phyloP scores from a whole-genome alignment of 2,329 filamentous ascomycete genomes.

The Nemania sp. region DNA sequence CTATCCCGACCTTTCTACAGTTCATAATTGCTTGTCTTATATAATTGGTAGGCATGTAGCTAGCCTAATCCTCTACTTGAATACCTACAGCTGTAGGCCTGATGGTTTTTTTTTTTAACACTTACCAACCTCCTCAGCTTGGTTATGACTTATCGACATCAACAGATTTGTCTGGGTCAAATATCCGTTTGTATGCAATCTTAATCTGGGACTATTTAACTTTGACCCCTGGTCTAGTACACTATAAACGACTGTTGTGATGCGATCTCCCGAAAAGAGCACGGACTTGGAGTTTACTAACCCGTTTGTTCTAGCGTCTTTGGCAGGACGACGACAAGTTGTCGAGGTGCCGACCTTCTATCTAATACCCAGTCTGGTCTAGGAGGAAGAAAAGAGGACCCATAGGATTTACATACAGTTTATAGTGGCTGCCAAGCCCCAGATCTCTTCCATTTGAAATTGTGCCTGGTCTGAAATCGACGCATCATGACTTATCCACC shows the following conservation, averaged over 20 bases:
- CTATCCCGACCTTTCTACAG: background rate
- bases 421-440: slow-evolving; percentile 23
- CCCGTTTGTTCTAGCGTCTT: slow-evolving; percentile 41
- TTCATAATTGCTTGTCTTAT: slow-evolving; percentile 1
- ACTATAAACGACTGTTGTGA: slow-evolving; percentile 11
- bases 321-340: slow-evolving; percentile 46
- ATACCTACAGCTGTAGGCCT: slow-evolving; percentile 8
- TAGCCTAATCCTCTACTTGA: background rate
- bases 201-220: slow-evolving; percentile 29
- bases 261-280: slow-evolving; percentile 12
- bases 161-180: background rate
- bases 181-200: slow-evolving; percentile 19
- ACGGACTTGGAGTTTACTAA: background rate
- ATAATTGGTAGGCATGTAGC: background rate
- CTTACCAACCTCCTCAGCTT: slow-evolving; percentile 33
- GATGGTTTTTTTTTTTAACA: background rate
- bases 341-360: slow-evolving; percentile 7
- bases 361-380: background rate
- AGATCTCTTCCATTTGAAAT: slow-evolving; percentile 1
- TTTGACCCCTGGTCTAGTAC: slow-evolving; percentile 21
- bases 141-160: slow-evolving; percentile 10
- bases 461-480: slow-evolving; percentile 16
- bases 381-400: slow-evolving; percentile 42
- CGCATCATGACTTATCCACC: background rate
- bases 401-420: background rate